Evolutionary conservation across 371 early-diverging fungal species (phyloP).

Genomic region (Dichotomocladium elegans): DNA sequence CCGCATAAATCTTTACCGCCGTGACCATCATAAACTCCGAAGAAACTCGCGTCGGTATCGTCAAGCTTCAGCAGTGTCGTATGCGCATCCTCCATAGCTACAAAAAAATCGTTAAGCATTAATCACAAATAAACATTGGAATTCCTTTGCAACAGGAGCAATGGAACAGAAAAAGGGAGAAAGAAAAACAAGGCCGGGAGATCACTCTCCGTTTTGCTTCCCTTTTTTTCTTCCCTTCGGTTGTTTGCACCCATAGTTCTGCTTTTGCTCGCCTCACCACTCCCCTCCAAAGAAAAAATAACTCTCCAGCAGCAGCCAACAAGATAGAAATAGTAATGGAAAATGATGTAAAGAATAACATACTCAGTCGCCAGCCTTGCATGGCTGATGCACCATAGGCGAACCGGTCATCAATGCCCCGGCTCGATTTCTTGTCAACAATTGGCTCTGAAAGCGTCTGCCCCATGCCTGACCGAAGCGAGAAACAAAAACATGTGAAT

Average conservation of each 20-base stretch:
- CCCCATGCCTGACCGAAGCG: constrained; percentile 83
- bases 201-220: no score
- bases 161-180: no score
- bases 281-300: no score
- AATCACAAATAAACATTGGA: neutral
- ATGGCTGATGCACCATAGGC: constrained; percentile 88
- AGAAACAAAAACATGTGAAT: neutral
- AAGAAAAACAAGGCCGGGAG: no score
- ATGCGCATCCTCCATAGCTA: constrained; percentile 98
- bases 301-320: no score
- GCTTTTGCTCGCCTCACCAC: no score
- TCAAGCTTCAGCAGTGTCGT: constrained; percentile 76
- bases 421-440: constrained; percentile 78
- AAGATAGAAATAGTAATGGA: no score
- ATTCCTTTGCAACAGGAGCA: no score
- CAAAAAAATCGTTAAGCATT: neutral
- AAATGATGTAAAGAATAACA: constrained; percentile 11
- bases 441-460: constrained; percentile 96
- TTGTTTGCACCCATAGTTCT: no score
- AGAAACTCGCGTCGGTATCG: constrained; percentile 67
- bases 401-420: constrained; percentile 68
- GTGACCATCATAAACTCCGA: constrained; percentile 97
- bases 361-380: constrained; percentile 99
- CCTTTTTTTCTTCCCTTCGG: no score
- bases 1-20: constrained; percentile 67